A percentile compares a stretch with the other conserved stretches of the same genome.
These are phyloP conservation scores for Tolypocladium paradoxum DNA, from an alignment of 2,329 filamentous ascomycete genomes.

Conservation along the genomic window DNA sequence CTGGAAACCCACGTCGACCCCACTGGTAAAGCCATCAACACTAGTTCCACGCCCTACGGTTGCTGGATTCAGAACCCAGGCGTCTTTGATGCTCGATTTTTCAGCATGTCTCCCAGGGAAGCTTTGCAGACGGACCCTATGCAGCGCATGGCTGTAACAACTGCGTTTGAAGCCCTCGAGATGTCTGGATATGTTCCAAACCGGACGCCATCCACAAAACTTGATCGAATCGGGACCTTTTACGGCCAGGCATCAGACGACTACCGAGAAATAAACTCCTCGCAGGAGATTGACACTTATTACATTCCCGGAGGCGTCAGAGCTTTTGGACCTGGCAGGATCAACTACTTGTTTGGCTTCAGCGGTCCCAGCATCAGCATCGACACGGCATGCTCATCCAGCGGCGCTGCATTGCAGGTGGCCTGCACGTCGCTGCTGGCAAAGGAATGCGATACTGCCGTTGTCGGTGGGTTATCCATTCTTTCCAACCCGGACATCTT, in stretches of 20 bases:
- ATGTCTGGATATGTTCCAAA: not conserved
- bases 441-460: constrained; percentile 1
- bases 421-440: constrained; percentile 1
- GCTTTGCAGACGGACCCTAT: not conserved
- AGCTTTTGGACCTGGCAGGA: not conserved
- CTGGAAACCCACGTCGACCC: not conserved
- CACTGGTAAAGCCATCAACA: constrained; percentile 1
- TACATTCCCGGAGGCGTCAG: not conserved
- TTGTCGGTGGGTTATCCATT: not conserved
- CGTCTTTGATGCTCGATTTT: not conserved
- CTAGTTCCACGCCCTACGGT: not conserved
- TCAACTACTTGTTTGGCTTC: constrained; percentile 3
- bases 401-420: not conserved
- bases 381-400: constrained; percentile 1
- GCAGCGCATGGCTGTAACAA: not conserved
- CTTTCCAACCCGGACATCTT: not conserved
- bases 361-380: constrained; percentile 2
- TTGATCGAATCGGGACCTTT: not conserved
- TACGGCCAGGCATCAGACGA: not conserved
- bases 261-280: constrained; percentile 2
- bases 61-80: not conserved
- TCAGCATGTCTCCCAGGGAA: not conserved
- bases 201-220: not conserved
- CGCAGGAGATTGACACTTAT: not conserved
- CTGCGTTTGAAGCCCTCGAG: not conserved